Percentiles rank a stretch among this genome's conserved stretches.
Conservation (phyloP, 2,329 filamentous ascomycete genomes). For the Ascochyta clinopodiicola region DNA sequence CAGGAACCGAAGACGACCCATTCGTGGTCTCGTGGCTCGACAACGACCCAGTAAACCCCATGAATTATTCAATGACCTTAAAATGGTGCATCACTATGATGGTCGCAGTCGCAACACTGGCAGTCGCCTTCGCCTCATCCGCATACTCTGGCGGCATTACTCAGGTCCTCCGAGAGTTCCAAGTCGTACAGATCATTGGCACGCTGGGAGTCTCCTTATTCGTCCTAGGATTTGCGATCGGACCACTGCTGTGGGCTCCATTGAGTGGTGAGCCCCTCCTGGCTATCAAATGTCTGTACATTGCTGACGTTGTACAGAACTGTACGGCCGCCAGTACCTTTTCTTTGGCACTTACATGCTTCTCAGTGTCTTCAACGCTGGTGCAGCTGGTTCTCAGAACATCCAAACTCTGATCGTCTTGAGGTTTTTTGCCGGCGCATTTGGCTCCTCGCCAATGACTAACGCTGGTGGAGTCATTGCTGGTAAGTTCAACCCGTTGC, state of each 20-base stretch:
- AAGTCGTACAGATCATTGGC: slow-evolving; percentile 59
- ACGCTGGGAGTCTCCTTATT: slow-evolving; percentile 70
- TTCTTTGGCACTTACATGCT: slow-evolving; percentile 47
- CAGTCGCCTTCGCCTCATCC: slow-evolving; percentile 72
- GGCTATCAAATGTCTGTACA: neutral
- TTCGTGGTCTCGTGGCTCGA: slow-evolving; percentile 73
- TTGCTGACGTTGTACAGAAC: slow-evolving; percentile 49
- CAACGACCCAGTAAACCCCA: slow-evolving; percentile 71
- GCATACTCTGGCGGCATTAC: slow-evolving; percentile 67
- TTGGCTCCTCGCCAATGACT: slow-evolving; percentile 52
- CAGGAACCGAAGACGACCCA: slow-evolving; percentile 71
- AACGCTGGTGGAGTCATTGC: slow-evolving; percentile 52
- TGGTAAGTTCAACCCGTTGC: slow-evolving; percentile 49
- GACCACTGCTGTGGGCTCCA: slow-evolving; percentile 71
- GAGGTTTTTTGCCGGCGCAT: slow-evolving; percentile 53
- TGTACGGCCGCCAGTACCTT: slow-evolving; percentile 58
- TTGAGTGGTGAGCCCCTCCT: slow-evolving; percentile 17
- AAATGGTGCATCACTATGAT: slow-evolving; percentile 72
- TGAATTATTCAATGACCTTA: slow-evolving; percentile 61
- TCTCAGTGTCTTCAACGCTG: slow-evolving; percentile 51
- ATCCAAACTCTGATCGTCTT: slow-evolving; percentile 55
- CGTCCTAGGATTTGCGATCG: slow-evolving; percentile 67
- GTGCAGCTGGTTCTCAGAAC: slow-evolving; percentile 52
- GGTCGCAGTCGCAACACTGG: slow-evolving; percentile 71
- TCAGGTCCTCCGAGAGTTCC: slow-evolving; percentile 63